Percentiles rank a stretch among this genome's conserved stretches.
phyloP scores from a whole-genome alignment of 306 rosid species.

The Prunus salicina region DNA sequence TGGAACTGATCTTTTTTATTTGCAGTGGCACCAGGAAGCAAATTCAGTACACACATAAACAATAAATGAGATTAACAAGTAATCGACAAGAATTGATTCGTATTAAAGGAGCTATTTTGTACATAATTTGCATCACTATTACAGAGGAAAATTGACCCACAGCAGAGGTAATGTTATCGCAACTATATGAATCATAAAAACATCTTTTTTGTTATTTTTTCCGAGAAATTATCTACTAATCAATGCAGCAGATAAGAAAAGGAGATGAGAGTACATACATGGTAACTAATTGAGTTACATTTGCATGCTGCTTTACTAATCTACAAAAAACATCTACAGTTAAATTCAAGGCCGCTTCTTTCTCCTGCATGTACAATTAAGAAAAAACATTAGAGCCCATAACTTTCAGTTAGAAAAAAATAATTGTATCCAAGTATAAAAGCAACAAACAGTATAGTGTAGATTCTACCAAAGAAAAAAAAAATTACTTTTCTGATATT shows the following conservation, averaged over 20 bases:
- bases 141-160: background rate
- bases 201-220: background rate
- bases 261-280: slow-evolving; percentile 53
- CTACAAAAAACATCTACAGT: slow-evolving; percentile 96
- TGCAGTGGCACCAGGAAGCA: background rate
- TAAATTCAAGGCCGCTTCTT: slow-evolving; percentile 92
- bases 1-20: slow-evolving; percentile 1
- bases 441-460: background rate
- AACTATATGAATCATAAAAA: background rate
- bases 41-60: background rate
- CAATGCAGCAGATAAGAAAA: slow-evolving; percentile 27
- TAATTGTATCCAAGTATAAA: slow-evolving; percentile 1
- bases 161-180: background rate
- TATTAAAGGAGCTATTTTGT: background rate
- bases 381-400: slow-evolving; percentile 24
- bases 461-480: background rate
- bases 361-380: slow-evolving; percentile 64
- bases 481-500: too few species aligned
- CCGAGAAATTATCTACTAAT: slow-evolving; percentile 14
- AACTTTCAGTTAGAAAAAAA: slow-evolving; percentile 4
- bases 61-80: background rate
- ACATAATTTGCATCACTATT: background rate
- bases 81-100: background rate
- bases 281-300: slow-evolving; percentile 91
- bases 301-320: slow-evolving; percentile 89